Base-by-base conservation (phyloP, 2,329 filamentous ascomycete species). In the Teratosphaeria epicoccoides region DNA sequence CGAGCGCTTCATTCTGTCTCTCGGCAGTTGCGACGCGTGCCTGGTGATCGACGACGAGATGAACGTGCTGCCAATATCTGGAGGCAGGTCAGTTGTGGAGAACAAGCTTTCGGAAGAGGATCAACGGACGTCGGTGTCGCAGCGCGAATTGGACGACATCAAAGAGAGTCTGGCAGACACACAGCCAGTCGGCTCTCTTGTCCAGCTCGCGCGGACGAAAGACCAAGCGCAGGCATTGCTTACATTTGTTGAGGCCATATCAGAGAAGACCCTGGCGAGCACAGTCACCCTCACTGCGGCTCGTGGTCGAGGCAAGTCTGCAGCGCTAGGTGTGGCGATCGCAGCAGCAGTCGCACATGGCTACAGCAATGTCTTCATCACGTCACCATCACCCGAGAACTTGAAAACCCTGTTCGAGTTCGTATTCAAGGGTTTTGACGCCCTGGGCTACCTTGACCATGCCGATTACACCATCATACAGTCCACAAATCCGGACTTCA, bases 281-380 rank as follows among this genome's bases (percentile, higher is more conserved):
- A 98, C 93, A 0, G 93, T 98, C 29, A 87, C 93, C 0, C 70
- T 98, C 60, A 98, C 93, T 10, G 93, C 93, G 17, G 91, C 85
- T 33, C 83, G 93, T 82, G 93, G 93, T 69, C 84, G 93, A 63
- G 93, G 93, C 71, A 98, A 98, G 72, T 98, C 93, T 20, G 94
- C 93, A 17, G 93, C 93, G 24, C 79, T 98, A 63, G 93, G 93
- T 71, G 84, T 98, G 49, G 89, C 93, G 2, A 86, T 98, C 43
- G 93, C 93, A 3, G 89, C 93, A 2, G 94, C 94, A 1, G 81
- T 98, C 44, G 91, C 93, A 1, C 87, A 97, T 66, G 93, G 93
- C 24, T 98, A 98, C 71, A 95, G 89, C 75, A 98, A 98, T 69
- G 95, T 98, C 63, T 98, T 98, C 72, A 95, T 98, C 66, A 98